These are phyloP conservation scores for Heliosperma pusillum DNA, from an alignment of 148 eudicot species.

Conservation along the genomic window DNA sequence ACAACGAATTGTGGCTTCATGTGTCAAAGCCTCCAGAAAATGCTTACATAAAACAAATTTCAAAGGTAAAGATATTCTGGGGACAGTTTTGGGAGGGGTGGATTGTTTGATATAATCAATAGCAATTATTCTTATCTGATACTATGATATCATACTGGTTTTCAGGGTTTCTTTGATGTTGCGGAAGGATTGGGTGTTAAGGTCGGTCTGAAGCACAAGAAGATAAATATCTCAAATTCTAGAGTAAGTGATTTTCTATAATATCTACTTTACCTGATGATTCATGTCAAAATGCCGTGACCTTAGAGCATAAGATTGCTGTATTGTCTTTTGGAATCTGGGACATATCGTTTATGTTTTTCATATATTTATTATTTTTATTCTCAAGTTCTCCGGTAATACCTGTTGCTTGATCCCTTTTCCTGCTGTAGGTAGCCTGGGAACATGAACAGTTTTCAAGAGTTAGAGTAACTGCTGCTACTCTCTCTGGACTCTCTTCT, in stretches of 20 bases:
- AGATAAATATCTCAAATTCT: slow-evolving; percentile 89
- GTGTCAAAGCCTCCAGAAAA: slow-evolving; percentile 99
- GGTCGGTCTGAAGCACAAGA: slow-evolving; percentile 96
- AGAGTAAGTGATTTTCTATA: slow-evolving; percentile 56
- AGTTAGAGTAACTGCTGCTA: slow-evolving; percentile 88
- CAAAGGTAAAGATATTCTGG: slow-evolving; percentile 44
- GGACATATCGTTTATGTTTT: background rate
- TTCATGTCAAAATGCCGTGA: background rate
- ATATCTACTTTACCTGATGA: background rate
- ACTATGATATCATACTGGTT: slow-evolving; percentile 16
- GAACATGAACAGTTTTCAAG: slow-evolving; percentile 99
- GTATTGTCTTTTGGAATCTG: background rate
- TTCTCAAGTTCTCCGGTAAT: background rate
- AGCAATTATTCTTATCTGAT: slow-evolving; percentile 10
- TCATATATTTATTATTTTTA: background rate
- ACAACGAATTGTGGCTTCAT: slow-evolving; percentile 79
- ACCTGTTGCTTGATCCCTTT: slow-evolving; percentile 34
- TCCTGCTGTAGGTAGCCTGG: slow-evolving; percentile 90
- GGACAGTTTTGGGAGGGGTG: background rate
- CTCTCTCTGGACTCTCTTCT: slow-evolving; percentile 72
- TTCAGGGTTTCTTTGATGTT: slow-evolving; percentile 78
- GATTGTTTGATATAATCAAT: slow-evolving; percentile 16
- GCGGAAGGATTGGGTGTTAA: slow-evolving; percentile 71
- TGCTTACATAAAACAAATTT: slow-evolving; percentile 83
- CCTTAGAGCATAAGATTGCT: background rate